Base-by-base conservation (phyloP, 1,284 basidiomycete species). In the Cryptococcus sp. region DNA sequence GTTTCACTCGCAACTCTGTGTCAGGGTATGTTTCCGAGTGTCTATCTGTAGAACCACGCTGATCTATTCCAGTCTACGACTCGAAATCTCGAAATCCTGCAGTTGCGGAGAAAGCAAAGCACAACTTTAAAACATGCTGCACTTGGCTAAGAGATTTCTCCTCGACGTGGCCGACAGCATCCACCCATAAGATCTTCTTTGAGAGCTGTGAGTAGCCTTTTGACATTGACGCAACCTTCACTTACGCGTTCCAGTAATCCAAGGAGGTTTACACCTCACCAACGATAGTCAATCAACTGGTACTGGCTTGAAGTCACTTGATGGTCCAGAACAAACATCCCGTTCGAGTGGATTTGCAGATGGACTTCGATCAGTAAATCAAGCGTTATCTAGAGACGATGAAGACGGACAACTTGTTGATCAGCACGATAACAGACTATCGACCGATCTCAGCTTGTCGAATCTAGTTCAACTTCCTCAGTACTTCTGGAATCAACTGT, bases 41-140 rank as follows among this genome's bases (percentile, higher is more conserved):
- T n/a, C n/a, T n/a, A n/a, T n/a, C n/a, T n/a, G n/a, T n/a, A n/a
- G 35, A 5, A 43, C 33, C 8, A 1, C 8, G 23, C 5, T 6
- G 36, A 5, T 32, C 38, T 11, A 10, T 11, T n/a, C 8, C 37
- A 66, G 67, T 65, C 7, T 67, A 59, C 50, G 64, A 66, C 42
- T 61, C 62, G 1, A 63, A 61, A 6, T 56, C 59, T 30, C 46
- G 59, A 13, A 64, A 68, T 50, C 51, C 47, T 7, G 49, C 51
- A 14, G 50, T 65, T 13, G 62, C 71, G 30, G 43, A 67, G 49
- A 54, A 56, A 49, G 59, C 71, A 48, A 70, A 72, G 47, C 49
- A 62, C 37, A 70, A 74, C 52, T 74, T 76, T 54, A 62, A 65
- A 2, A 67, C 71, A 53, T 76, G 73, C 56, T 76, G 73, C 47